Evolutionary conservation across 2,329 filamentous ascomycete species (phyloP), one percentile per base, ranked within the genome.

Genomic region (Claviceps monticola): DNA sequence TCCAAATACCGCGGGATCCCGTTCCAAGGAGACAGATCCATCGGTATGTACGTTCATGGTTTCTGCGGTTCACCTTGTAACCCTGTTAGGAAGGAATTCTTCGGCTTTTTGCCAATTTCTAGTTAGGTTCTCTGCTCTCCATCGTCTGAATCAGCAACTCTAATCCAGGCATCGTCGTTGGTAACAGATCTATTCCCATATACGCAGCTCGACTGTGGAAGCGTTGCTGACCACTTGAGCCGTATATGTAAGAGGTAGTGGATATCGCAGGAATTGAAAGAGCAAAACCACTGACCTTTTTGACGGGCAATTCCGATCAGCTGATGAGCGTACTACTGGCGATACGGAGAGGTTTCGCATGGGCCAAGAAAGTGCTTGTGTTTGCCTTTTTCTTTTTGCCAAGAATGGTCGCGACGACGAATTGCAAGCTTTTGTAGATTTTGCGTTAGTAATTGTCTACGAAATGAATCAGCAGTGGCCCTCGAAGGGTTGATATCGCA

Each of bases 1-100:
- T 46, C 62, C 57, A 60, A 65, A 65, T 53, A 59, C 53, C 45
- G 46, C 58, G 26, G 58, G 57, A 51, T 67, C 61, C 49, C 64
- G 60, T 14, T 60, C 61, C 59, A 67, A 62, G 41, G 58, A 54
- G 37, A 61, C 59, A 51, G 64, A 61, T 48, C 58, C 64, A 53
- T 66, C 64, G 49, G 60, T 56, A 46, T 56, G 39, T 56, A 63
- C 62, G 48, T 68, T 64, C 66, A 68, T 68, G 47, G 56, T 62
- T n/a, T 50, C 52, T 54, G 44, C 46, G 39, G 37, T 43, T 5
- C 41, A 49, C 44, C 41, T 9, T 34, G 9, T 4, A 34, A 11
- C 29, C 29, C 29, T 34, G 11, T 34, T 34, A 9, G 9, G 7
- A 9, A 4, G 9, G 29, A 4, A 34, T 11, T 4, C 9, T 11